Evolutionary conservation across 2,329 filamentous ascomycete genomes (phyloP), one percentile per base, ranked within the genome.

Genomic region (Ambrosiella cleistominuta): DNA sequence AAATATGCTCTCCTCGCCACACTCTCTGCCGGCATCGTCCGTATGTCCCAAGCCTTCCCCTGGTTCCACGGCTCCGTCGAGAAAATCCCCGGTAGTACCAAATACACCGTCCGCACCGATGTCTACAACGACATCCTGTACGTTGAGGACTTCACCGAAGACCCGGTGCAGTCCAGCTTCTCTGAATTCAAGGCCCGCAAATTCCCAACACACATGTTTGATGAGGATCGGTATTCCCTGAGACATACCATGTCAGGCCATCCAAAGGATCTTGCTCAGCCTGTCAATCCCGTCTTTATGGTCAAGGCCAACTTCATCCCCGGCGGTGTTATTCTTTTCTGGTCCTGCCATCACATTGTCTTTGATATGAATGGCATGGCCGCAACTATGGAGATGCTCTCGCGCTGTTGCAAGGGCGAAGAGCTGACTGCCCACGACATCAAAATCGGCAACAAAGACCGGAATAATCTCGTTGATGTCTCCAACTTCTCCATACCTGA

Each of bases 321-420:
- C 7, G 55, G 45, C 7, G 55, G 55, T n/a, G 13, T 49, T 8
- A 40, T 57, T 19, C 42, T 57, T 5, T 57, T 15, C 36, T 57
- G 27, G 38, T 40, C 42, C 19, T 36, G 19, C 12, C 55, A 57
- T 15, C 55, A 57, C 9, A 15, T 39, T 35, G 45, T 57, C 13
- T 19, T 39, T 50, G 55, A 57, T n/a, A 50, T 57, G 35, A 50
- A 38, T 51, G 55, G 55, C n/a, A 17, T 19, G n/a, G 45, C 37
- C 15, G 17, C 44, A 7, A 50, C 36, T 1, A 49, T 57, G 9
- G 55, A 50, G 7, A 50, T 57, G 42, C 44, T 57, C n/a, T 47
- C 42, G 2, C 42, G 44, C 8, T n/a, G 15, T 35, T 57, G 55
- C 35, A 40, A 37, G 7, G 44, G 44, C 35, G 13, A 38, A 9